These are phyloP conservation scores for Candida pseudoglaebosa DNA, from an alignment of 805 yeast species.

Conservation along the genomic window DNA sequence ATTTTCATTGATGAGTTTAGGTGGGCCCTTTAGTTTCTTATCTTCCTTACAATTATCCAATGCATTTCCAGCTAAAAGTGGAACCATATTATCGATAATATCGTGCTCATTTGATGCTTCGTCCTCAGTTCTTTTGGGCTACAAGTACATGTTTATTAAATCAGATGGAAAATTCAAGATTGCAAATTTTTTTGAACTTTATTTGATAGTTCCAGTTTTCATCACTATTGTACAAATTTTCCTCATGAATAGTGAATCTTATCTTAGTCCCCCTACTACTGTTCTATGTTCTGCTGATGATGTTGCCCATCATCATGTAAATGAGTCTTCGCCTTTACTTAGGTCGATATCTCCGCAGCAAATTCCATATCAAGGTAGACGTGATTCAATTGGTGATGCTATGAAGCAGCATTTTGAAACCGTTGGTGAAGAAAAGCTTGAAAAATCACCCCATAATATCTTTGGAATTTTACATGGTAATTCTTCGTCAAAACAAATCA, in stretches of 20 bases:
- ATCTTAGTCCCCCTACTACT: constrained; percentile 35
- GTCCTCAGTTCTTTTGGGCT: constrained; percentile 50
- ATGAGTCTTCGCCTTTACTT: constrained; percentile 24
- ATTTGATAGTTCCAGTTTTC: constrained; percentile 47
- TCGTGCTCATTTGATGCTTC: constrained; percentile 61
- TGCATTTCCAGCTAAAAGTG: constrained; percentile 51
- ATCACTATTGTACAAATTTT: constrained; percentile 43
- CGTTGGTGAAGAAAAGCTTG: constrained; percentile 41
- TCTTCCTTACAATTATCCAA: constrained; percentile 56
- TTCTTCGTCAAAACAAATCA: constrained; percentile 46
- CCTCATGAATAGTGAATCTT: constrained; percentile 50
- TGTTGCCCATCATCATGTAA: constrained; percentile 9
- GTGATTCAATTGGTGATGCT: constrained; percentile 57
- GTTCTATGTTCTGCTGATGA: constrained; percentile 22
- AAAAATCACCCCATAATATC: constrained; percentile 39
- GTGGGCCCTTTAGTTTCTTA: constrained; percentile 56
- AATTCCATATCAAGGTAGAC: constrained; percentile 21
- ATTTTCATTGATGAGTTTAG: constrained; percentile 50
- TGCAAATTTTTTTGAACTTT: constrained; percentile 42
- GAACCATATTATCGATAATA: constrained; percentile 48
- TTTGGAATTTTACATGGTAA: constrained; percentile 55
- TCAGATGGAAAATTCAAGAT: constrained; percentile 34
- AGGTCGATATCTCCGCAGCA: constrained; percentile 3
- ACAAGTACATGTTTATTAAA: constrained; percentile 36
- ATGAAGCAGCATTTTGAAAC: constrained; percentile 50